A percentile compares a stretch with the other conserved stretches of the same genome.
phyloP scores from a whole-genome alignment of 257 asterid genomes.

The Linaria vulgaris region DNA sequence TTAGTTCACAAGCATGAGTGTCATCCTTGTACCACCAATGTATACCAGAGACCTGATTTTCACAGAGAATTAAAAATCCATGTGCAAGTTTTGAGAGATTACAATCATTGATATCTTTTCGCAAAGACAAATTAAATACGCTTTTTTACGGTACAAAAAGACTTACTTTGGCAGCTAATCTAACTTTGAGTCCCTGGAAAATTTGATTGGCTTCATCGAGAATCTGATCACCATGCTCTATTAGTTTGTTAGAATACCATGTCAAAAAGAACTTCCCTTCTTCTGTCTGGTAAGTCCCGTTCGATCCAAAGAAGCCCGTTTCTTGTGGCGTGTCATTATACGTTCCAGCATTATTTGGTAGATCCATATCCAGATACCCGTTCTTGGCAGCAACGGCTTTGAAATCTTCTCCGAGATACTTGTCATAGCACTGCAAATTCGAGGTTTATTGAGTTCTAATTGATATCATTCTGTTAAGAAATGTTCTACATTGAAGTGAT shows the following conservation, averaged over 20 bases:
- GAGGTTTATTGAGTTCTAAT: not conserved
- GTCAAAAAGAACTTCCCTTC: slow-evolving; percentile 68
- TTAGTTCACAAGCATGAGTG: slow-evolving; percentile 81
- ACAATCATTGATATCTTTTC: no score
- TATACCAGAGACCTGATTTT: slow-evolving; percentile 63
- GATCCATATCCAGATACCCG: slow-evolving; percentile 65
- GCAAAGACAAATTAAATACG: no score
- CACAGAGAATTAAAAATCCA: not conserved
- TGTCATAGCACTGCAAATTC: slow-evolving; percentile 67
- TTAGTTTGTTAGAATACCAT: slow-evolving; percentile 73
- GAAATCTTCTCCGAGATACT: slow-evolving; percentile 60
- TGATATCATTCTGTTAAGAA: not conserved
- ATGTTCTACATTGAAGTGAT: not conserved
- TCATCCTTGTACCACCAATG: slow-evolving; percentile 86
- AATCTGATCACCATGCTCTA: slow-evolving; percentile 81
- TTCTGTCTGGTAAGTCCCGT: slow-evolving; percentile 64
- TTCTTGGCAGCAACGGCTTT: slow-evolving; percentile 47
- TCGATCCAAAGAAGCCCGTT: slow-evolving; percentile 56
- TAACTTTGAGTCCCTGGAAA: slow-evolving; percentile 50
- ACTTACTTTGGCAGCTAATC: slow-evolving; percentile 42
- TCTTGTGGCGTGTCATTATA: slow-evolving; percentile 58
- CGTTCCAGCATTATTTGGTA: slow-evolving; percentile 55
- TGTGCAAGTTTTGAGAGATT: not conserved
- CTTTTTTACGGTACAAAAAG: no score
- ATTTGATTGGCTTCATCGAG: slow-evolving; percentile 67